These are phyloP conservation scores for Vicia sativa DNA, from an alignment of 306 rosid genomes.

Conservation along the genomic window DNA sequence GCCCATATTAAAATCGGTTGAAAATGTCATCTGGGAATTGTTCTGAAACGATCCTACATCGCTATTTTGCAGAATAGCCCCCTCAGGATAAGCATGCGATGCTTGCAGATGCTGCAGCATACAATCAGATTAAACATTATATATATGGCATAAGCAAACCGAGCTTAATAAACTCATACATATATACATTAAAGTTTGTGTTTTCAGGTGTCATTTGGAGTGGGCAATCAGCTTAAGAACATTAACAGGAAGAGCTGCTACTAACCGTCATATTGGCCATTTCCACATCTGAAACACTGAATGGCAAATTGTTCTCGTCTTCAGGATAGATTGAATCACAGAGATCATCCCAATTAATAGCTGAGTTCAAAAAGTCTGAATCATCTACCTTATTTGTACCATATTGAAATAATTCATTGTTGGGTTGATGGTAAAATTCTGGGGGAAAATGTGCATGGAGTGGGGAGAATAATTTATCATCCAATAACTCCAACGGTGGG, in stretches of 20 bases:
- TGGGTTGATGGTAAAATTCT: constrained; percentile 41
- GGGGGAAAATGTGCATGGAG: constrained; percentile 51
- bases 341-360: constrained; percentile 49
- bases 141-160: constrained; percentile 21
- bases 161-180: constrained; percentile 4
- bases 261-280: constrained; percentile 53
- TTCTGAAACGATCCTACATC: constrained; percentile 25
- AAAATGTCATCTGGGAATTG: constrained; percentile 37
- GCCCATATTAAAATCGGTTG: constrained; percentile 38
- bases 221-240: background rate
- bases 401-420: constrained; percentile 41
- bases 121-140: constrained; percentile 27
- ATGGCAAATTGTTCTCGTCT: constrained; percentile 38
- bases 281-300: constrained; percentile 42
- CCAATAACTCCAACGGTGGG: constrained; percentile 40
- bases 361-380: constrained; percentile 50
- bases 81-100: constrained; percentile 31
- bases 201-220: background rate
- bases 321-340: constrained; percentile 18
- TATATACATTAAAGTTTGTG: constrained; percentile 4
- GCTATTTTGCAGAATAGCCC: constrained; percentile 27
- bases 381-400: constrained; percentile 54
- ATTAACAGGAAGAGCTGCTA: constrained; percentile 32
- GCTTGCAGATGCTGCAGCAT: constrained; percentile 49
- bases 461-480: constrained; percentile 66